These are phyloP conservation scores for Aphanomyces euteiches DNA, from an alignment of 352 stramenopile species.

Conservation along the genomic window DNA sequence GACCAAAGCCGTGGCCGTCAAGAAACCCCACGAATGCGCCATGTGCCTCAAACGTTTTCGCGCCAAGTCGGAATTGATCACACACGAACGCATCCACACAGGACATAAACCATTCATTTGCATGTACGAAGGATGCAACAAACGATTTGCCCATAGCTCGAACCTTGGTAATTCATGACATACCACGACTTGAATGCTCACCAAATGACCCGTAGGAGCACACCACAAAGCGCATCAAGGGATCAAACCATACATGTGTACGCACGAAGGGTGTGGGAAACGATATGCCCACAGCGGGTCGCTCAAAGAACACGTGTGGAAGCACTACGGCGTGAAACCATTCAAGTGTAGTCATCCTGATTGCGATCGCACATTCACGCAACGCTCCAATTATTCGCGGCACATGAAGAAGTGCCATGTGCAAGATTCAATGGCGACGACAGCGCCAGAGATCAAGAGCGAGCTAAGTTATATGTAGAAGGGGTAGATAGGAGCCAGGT, in stretches of 20 bases:
- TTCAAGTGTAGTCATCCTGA: constrained; percentile 39
- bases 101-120: constrained; percentile 44
- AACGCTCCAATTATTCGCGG: constrained; percentile 28
- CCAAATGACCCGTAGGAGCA: constrained; percentile 3
- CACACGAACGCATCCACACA: constrained; percentile 41
- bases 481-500: background rate
- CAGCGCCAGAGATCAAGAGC: background rate
- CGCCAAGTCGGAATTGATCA: constrained; percentile 43
- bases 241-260: constrained; percentile 43
- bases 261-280: constrained; percentile 39
- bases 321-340: constrained; percentile 41
- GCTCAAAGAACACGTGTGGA: constrained; percentile 45
- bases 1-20: constrained; percentile 1
- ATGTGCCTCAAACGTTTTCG: constrained; percentile 42
- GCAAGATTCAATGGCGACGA: background rate
- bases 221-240: constrained; percentile 43
- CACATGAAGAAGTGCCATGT: constrained; percentile 29
- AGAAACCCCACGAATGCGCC: constrained; percentile 21
- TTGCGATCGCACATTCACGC: constrained; percentile 41
- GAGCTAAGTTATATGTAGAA: constrained; percentile 22
- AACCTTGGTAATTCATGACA: constrained; percentile 17
- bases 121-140: constrained; percentile 38
- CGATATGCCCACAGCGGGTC: constrained; percentile 44
- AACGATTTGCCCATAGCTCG: constrained; percentile 38
- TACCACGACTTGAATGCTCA: background rate